Base-by-base conservation (phyloP, 2,329 filamentous ascomycete species). In the Fusarium subglutinans region DNA sequence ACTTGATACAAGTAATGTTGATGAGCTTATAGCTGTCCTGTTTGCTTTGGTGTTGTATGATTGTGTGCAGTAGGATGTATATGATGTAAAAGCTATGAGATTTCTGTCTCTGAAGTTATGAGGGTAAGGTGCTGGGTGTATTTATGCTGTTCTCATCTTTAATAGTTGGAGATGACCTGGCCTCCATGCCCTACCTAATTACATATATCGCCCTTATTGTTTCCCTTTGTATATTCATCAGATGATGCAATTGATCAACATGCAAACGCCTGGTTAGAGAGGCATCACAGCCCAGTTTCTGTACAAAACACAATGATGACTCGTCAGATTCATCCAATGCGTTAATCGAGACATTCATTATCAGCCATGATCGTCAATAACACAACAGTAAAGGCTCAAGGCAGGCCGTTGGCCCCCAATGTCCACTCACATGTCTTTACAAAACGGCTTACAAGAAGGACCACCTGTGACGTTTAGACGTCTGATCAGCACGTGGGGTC, bases 211-310 rank as follows among this genome's bases (percentile, higher is more conserved):
- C 1, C 24, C 2, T 30, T 2, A 7, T 4, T 28, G 1, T 13
- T 28, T 11, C n/a, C 6, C 10, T 38, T 0, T 0, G 0, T 8
- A 2, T 15, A 7, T 6, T 30, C 18, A 8, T 40, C 18, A 55
- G 51, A 55, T 30, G 37, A 55, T 55, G 37, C 15, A 55, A 55
- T 30, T 14, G 53, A 55, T 30, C 24, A 30, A 1, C 26, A 30
- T 2, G 2, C 15, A 41, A 30, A 41, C 4, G 15, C 37, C 26
- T 3, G 53, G 13, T 8, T 12, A 15, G 15, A 55, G 2, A 2
- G 14, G 0, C 15, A 41, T 18, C 6, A 17, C 15, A 13, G 24
- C 2, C 5, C 20, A 9, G 0, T 17, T 5, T 14, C 20, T 8
- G 20, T 22, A 28, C 14, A 4, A 40, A 3, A 2, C 15, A 12